Base-by-base conservation (phyloP, 2,329 filamentous ascomycete species). In the Talaromyces sp. region DNA sequence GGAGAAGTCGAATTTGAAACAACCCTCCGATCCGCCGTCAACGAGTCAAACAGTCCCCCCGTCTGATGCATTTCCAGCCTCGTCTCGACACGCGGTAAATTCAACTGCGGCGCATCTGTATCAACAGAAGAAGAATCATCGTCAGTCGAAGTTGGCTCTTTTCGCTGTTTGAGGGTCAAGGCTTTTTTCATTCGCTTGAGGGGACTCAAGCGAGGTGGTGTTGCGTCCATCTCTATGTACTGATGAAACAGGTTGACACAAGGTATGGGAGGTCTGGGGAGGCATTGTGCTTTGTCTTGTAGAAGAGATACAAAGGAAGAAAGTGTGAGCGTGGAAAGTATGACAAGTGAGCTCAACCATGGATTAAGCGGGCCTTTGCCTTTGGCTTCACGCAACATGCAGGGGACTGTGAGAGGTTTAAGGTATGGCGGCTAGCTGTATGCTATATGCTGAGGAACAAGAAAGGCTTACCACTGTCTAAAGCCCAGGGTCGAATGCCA, bases 51-150 rank as follows among this genome's bases (percentile, higher is more conserved):
- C 45, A 79, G 69, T 63, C 75, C 73, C 69, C 76, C 79, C 67
- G 74, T 71, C 67, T 79, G 77, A 71, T 79, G 75, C 77, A 80
- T 80, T 69, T 80, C 79, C 70, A 80, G 68, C 62, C 73, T 70
- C 19, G 78, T 77, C 69, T 79, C 78, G 69, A 80, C 76, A 73
- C 77, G 75, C 43, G 75, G 71, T 43, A 80, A 71, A 63, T 72
- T 75, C 62, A 80, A 68, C 68, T 75, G 75, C 52, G 78, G 78
- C 54, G 75, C 70, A 70, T 70, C 69, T 70, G 68, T 67, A 61
- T 65, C 58, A 45, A 63, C 52, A 66, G 68, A 57, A 67, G 68
- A 64, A 61, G 66, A 67, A 67, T 70, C 62, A 64, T 68, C 57
- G 45, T 72, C 62, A 63, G 68, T 61, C 70, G 77, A 70, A 76